Percentiles rank a stretch among this genome's conserved stretches.
Evolutionary conservation across 1,284 basidiomycete genomes (phyloP).

Genomic region (Leccinum pachyderme): DNA sequence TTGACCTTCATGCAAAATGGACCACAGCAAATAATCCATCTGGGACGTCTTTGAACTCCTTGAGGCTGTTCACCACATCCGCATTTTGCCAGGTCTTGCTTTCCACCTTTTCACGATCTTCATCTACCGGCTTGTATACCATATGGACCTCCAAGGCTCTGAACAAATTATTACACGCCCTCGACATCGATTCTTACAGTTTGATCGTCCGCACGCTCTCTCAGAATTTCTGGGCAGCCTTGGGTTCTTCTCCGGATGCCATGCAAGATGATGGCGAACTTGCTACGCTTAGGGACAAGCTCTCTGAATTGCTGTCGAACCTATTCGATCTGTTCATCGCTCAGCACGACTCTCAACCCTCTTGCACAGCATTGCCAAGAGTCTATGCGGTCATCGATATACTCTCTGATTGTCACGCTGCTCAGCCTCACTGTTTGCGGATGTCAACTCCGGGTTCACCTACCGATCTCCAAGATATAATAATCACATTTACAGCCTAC

Average conservation of each 20-base stretch:
- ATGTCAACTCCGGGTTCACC: constrained; percentile 5
- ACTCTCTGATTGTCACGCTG: constrained; percentile 16
- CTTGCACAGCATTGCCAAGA: constrained; percentile 2
- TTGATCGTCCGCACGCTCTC: constrained; percentile 14
- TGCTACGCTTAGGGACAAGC: constrained; percentile 15
- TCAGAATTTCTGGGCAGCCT: constrained; percentile 12
- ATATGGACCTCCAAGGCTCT: constrained; percentile 42
- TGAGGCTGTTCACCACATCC: constrained; percentile 29
- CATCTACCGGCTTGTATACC: constrained; percentile 4
- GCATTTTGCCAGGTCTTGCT: constrained; percentile 25
- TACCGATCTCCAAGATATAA: constrained; percentile 29
- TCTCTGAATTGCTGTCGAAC: constrained; percentile 25
- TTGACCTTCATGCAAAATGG: constrained; percentile 38
- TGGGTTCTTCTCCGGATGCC: background rate
- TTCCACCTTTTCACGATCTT: constrained; percentile 12
- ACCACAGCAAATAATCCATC: constrained; percentile 10
- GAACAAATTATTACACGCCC: constrained; percentile 32
- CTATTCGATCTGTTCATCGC: constrained; percentile 27
- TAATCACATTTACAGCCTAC: constrained; percentile 32
- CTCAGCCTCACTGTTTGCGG: constrained; percentile 18
- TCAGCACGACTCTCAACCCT: constrained; percentile 1
- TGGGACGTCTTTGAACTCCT: background rate
- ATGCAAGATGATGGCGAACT: constrained; percentile 3
- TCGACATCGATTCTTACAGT: constrained; percentile 30
- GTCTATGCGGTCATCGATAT: constrained; percentile 21